These are phyloP conservation scores for Claviceps cyperi DNA, from an alignment of 2,329 filamentous ascomycete species.

Conservation along the genomic window DNA sequence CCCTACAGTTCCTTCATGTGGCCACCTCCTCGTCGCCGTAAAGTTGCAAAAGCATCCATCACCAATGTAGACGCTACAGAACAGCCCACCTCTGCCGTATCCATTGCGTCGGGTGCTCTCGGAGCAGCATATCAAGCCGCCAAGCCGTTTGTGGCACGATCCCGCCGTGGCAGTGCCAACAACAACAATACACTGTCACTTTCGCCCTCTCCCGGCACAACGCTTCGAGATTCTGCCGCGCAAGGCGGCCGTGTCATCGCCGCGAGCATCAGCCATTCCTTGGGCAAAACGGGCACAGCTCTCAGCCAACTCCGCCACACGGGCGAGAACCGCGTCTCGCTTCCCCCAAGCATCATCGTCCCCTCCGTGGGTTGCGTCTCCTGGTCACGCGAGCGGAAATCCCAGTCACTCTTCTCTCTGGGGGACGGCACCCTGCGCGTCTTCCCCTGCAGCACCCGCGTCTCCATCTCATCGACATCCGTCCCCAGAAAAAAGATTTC, in stretches of 20 bases:
- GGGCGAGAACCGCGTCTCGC: constrained; percentile 58
- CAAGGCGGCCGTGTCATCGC: constrained; percentile 60
- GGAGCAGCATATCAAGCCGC: constrained; percentile 57
- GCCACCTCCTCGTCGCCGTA: constrained; percentile 55
- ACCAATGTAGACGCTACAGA: constrained; percentile 30
- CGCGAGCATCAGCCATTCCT: constrained; percentile 58
- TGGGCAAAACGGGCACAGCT: constrained; percentile 56
- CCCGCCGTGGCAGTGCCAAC: constrained; percentile 34
- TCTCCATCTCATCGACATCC: constrained; percentile 38
- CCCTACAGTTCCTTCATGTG: constrained; percentile 71
- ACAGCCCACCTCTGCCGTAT: constrained; percentile 40
- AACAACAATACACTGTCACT: constrained; percentile 4
- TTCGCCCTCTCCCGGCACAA: constrained; percentile 22
- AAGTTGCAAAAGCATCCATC: constrained; percentile 27
- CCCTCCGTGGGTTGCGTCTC: constrained; percentile 46
- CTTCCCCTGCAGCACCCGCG: constrained; percentile 45
- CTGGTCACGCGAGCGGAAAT: constrained; percentile 49
- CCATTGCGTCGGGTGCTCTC: constrained; percentile 55
- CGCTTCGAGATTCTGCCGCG: constrained; percentile 45
- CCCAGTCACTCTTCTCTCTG: constrained; percentile 48
- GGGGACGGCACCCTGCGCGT: constrained; percentile 52
- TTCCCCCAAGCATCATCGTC: constrained; percentile 41
- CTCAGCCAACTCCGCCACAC: constrained; percentile 60
- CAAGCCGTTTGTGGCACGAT: constrained; percentile 41
- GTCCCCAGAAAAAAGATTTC: constrained; percentile 37